These are phyloP conservation scores for Cardamine resedifolia DNA, from an alignment of 345 rosid species.

Conservation along the genomic window DNA sequence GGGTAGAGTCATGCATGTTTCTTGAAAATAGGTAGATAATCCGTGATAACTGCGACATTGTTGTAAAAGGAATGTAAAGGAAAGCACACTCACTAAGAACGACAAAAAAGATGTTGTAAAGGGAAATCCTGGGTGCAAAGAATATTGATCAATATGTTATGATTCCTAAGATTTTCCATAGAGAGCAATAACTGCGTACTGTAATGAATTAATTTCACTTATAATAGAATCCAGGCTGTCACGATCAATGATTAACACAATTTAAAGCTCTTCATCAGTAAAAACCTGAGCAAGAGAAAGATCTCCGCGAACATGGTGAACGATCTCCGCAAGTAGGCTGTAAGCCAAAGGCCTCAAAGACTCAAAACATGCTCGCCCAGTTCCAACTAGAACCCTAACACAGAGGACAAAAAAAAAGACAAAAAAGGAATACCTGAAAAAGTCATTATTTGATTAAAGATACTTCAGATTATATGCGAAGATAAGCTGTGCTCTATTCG, in stretches of 20 bases:
- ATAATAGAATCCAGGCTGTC: neutral
- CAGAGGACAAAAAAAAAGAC: conserved; percentile 5
- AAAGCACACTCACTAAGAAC: conserved; percentile 15
- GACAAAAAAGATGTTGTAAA: neutral
- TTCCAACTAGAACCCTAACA: conserved; percentile 91
- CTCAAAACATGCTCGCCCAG: conserved; percentile 97
- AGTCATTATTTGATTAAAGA: conserved; percentile 21
- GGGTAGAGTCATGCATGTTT: conserved; percentile 97
- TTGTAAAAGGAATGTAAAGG: conserved; percentile 21
- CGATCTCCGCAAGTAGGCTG: conserved; percentile 96
- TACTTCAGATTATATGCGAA: neutral
- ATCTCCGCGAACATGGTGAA: conserved; percentile 93
- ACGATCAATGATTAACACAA: conserved; percentile 4
- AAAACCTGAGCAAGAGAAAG: conserved; percentile 85
- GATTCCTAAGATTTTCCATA: neutral
- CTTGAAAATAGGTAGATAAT: conserved; percentile 94
- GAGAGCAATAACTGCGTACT: conserved; percentile 8
- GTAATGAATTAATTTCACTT: neutral
- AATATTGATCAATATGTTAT: conserved; percentile 5
- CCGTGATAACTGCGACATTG: conserved; percentile 74
- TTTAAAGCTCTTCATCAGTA: conserved; percentile 14
- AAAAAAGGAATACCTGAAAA: no score
- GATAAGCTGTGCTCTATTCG: neutral
- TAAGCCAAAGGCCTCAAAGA: conserved; percentile 98
- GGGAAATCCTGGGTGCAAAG: conserved; percentile 5